Evolutionary conservation across 169 alveolate species (phyloP).

Genomic region (Plasmodium vivax): DNA sequence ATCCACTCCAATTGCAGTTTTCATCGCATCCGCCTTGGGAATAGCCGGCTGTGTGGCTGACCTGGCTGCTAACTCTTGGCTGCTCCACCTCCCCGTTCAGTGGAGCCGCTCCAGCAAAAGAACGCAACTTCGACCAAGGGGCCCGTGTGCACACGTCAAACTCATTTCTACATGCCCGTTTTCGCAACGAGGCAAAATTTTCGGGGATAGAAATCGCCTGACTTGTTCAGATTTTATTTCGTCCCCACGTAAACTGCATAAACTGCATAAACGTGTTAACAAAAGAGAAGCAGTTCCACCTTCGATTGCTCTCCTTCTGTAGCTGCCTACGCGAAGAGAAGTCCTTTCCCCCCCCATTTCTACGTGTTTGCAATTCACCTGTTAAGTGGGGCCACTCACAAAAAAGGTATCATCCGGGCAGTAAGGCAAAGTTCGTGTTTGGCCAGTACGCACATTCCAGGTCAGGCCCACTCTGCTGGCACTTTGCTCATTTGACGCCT

Average conservation of each 20-base stretch:
- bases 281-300: neutral
- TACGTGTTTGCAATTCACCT: neutral
- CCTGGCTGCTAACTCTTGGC: neutral
- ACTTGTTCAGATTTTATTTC: neutral
- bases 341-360: neutral
- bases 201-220: neutral
- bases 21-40: neutral
- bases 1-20: neutral
- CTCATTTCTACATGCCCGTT: neutral
- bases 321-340: neutral
- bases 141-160: neutral
- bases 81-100: neutral
- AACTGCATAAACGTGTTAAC: neutral
- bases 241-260: neutral
- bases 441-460: neutral
- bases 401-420: neutral
- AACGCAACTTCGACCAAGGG: neutral
- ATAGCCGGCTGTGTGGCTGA: neutral
- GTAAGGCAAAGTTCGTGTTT: neutral
- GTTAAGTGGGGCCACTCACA: neutral
- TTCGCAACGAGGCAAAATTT: neutral
- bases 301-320: neutral
- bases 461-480: neutral
- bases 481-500: neutral
- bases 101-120: neutral